A percentile compares a stretch with the other conserved stretches of the same genome.
phyloP scores from a whole-genome alignment of 163 green algal genomes.

The Chlamydomonas reinhardtii region DNA sequence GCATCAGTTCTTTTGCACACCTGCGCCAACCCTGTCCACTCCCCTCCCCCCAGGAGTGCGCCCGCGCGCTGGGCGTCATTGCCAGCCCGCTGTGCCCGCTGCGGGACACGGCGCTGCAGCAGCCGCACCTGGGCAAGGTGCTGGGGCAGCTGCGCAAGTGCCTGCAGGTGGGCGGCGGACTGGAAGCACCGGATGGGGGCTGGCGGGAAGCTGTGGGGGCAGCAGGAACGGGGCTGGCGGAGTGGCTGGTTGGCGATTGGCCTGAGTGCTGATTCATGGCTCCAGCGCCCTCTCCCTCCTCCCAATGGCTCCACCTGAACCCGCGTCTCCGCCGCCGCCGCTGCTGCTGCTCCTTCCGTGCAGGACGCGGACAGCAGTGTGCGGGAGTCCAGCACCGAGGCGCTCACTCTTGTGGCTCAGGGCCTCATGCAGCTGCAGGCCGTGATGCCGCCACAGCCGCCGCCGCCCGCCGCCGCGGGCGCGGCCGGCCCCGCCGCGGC shows the following conservation, averaged over 20 bases:
- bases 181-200: too few relatives aligned
- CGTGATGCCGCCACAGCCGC: not conserved
- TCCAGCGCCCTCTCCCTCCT: too few relatives aligned
- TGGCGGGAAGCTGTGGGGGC: too few relatives aligned
- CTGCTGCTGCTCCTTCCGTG: not conserved
- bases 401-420: slow-evolving; percentile 50
- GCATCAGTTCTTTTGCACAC: too few relatives aligned
- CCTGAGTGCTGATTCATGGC: too few relatives aligned
- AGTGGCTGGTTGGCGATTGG: too few relatives aligned
- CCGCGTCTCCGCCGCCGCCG: too few relatives aligned
- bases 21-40: not conserved
- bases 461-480: not conserved
- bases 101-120: slow-evolving; percentile 44
- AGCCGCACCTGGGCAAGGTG: slow-evolving; percentile 56
- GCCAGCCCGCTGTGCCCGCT: slow-evolving; percentile 43
- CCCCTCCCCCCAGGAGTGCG: slow-evolving; percentile 56
- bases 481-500: slow-evolving; percentile 1
- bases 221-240: too few relatives aligned
- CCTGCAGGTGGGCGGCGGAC: slow-evolving; percentile 34
- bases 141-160: slow-evolving; percentile 56
- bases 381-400: slow-evolving; percentile 56
- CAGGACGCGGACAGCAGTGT: slow-evolving; percentile 64
- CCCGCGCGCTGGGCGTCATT: slow-evolving; percentile 51
- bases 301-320: too few relatives aligned
- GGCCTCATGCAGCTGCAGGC: slow-evolving; percentile 33